phyloP scores from a whole-genome alignment of 2,329 filamentous ascomycete species.

The Ceratocystis cacaofunesta region DNA sequence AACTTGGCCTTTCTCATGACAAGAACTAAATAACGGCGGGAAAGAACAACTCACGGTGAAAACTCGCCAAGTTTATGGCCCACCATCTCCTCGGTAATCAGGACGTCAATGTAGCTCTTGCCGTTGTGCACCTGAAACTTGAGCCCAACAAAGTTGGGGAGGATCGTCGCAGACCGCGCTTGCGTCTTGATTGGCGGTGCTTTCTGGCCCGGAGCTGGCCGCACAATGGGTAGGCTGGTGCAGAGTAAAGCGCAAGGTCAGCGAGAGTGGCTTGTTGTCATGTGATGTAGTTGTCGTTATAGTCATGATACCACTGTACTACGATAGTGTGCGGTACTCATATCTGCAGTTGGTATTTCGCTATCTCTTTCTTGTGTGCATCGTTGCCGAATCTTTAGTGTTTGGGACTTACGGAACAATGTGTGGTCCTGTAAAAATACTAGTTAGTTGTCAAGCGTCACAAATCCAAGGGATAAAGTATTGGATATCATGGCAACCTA shows the following conservation, averaged over 20 bases:
- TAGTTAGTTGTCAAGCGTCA: constrained; percentile 18
- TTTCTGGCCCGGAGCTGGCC: constrained; percentile 44
- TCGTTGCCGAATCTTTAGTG: not conserved
- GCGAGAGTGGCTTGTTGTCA: not conserved
- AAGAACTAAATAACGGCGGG: not conserved
- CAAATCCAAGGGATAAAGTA: not conserved
- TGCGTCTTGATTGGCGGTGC: constrained; percentile 67
- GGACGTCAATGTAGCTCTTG: constrained; percentile 68
- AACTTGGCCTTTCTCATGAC: not conserved
- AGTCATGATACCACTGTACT: not conserved
- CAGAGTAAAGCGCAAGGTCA: not conserved
- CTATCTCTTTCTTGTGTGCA: not conserved
- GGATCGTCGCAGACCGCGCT: constrained; percentile 73
- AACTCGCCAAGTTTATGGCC: constrained; percentile 92
- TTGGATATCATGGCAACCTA: constrained; percentile 26
- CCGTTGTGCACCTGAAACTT: constrained; percentile 87
- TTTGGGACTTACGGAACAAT: constrained; percentile 36
- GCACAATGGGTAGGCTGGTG: constrained; percentile 47
- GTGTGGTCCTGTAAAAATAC: constrained; percentile 31
- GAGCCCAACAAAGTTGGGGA: constrained; percentile 82
- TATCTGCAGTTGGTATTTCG: not conserved
- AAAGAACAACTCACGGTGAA: constrained; percentile 49
- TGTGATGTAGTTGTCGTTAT: not conserved
- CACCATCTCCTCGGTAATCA: constrained; percentile 89
- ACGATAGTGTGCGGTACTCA: constrained; percentile 15